phyloP scores from a whole-genome alignment of 1,139 yeast species.

The Debaryomyces sp. region DNA sequence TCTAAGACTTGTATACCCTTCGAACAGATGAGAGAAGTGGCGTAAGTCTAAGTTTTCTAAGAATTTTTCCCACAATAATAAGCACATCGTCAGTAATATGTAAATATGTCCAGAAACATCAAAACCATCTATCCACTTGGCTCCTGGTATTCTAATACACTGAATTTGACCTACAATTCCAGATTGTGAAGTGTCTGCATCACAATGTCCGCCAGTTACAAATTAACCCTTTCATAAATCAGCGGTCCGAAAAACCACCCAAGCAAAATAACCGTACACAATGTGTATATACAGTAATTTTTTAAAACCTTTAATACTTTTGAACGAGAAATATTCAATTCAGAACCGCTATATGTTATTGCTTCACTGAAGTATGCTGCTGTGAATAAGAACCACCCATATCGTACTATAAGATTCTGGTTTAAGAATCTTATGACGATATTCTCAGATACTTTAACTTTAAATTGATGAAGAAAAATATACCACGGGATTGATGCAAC shows the following conservation, averaged over 20 bases:
- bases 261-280: conserved; percentile 21
- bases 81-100: conserved; percentile 51
- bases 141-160: conserved; percentile 10
- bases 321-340: background rate
- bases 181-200: conserved; percentile 7
- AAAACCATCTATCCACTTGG: conserved; percentile 27
- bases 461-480: conserved; percentile 15
- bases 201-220: conserved; percentile 47
- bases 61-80: conserved; percentile 44
- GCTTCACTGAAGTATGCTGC: conserved; percentile 15
- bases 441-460: conserved; percentile 14
- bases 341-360: background rate
- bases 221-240: conserved; percentile 45
- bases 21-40: background rate
- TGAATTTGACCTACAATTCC: conserved; percentile 11
- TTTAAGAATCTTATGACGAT: conserved; percentile 22
- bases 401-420: conserved; percentile 23
- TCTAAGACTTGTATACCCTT: background rate
- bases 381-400: conserved; percentile 35
- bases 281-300: conserved; percentile 19
- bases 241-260: conserved; percentile 54
- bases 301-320: conserved; percentile 10
- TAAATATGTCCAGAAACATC: conserved; percentile 69
- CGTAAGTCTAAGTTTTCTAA: conserved; percentile 13
- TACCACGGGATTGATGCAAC: conserved; percentile 22